phyloP scores from a whole-genome alignment of 495 filamentous ascomycete genomes.

The Platismatia glauca region DNA sequence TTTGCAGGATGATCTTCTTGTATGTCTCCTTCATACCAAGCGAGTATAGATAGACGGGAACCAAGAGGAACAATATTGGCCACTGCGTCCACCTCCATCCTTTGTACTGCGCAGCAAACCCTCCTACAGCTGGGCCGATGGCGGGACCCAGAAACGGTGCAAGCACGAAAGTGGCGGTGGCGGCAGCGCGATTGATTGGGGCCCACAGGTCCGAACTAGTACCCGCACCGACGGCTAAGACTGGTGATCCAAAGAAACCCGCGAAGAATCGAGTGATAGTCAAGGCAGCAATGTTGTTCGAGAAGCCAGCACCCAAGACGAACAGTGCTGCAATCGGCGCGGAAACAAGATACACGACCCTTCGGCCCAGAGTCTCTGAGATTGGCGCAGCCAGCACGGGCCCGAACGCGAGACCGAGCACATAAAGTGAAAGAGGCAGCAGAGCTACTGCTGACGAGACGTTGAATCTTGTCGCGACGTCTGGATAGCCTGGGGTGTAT shows the following conservation, averaged over 20 bases:
- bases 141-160: slow-evolving; percentile 51
- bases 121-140: slow-evolving; percentile 52
- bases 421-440: slow-evolving; percentile 47
- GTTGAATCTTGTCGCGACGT: slow-evolving; percentile 39
- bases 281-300: slow-evolving; percentile 46
- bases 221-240: slow-evolving; percentile 47
- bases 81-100: slow-evolving; percentile 58
- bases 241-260: slow-evolving; percentile 45
- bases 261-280: slow-evolving; percentile 54
- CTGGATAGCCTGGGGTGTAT: slow-evolving; percentile 37
- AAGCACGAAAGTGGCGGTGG: slow-evolving; percentile 42
- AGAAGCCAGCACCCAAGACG: slow-evolving; percentile 50
- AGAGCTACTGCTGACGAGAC: slow-evolving; percentile 44
- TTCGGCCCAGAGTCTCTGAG: slow-evolving; percentile 47
- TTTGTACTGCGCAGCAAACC: slow-evolving; percentile 49
- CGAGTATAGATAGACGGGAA: slow-evolving; percentile 31
- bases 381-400: slow-evolving; percentile 52
- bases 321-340: slow-evolving; percentile 51
- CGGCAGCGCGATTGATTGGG: slow-evolving; percentile 36
- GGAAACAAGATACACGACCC: slow-evolving; percentile 45
- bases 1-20: slow-evolving; percentile 49
- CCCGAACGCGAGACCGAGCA: slow-evolving; percentile 49
- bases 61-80: slow-evolving; percentile 40
- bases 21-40: slow-evolving; percentile 51
- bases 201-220: slow-evolving; percentile 46